A percentile compares a stretch with the other conserved stretches of the same genome.
Evolutionary conservation across 1,284 basidiomycete species (phyloP).

Genomic region (Pisolithus thermaeus): DNA sequence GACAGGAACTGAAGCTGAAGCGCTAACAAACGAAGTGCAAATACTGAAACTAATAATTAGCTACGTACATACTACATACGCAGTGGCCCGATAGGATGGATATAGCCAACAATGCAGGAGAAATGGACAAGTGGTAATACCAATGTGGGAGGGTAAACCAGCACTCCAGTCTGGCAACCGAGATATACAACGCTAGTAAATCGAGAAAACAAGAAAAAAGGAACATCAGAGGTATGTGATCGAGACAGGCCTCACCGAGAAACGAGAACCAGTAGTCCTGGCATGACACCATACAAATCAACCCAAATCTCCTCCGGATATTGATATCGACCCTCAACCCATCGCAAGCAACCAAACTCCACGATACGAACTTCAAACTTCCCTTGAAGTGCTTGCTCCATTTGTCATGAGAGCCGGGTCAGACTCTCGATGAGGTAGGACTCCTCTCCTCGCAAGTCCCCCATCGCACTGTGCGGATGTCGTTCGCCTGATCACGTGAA

Average conservation of each 20-base stretch:
- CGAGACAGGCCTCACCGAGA: not conserved
- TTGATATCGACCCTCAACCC: not conserved
- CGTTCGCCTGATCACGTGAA: slow-evolving; percentile 24
- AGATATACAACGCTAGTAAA: not conserved
- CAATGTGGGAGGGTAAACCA: too few relatives aligned
- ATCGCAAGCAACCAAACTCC: not conserved
- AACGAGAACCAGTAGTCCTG: not conserved
- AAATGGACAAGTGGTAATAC: too few relatives aligned
- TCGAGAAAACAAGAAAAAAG: not conserved
- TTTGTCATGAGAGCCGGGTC: slow-evolving; percentile 25
- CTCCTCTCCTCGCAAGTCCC: slow-evolving; percentile 23
- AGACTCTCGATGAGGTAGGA: slow-evolving; percentile 27
- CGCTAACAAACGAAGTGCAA: too few relatives aligned
- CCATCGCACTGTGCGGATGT: slow-evolving; percentile 25
- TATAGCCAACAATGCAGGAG: too few relatives aligned
- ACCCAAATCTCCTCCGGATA: not conserved
- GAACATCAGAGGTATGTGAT: not conserved
- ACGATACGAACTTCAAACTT: slow-evolving; percentile 35
- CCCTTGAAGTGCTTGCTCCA: slow-evolving; percentile 41
- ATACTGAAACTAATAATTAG: too few relatives aligned
- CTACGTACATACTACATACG: too few relatives aligned
- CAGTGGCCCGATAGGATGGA: too few relatives aligned
- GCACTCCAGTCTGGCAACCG: too few relatives aligned
- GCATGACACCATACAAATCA: not conserved
- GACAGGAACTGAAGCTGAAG: too few relatives aligned